Evolutionary conservation across 202 grass and related monocot species (phyloP).

Genomic region (Schoenoplectus triqueter): DNA sequence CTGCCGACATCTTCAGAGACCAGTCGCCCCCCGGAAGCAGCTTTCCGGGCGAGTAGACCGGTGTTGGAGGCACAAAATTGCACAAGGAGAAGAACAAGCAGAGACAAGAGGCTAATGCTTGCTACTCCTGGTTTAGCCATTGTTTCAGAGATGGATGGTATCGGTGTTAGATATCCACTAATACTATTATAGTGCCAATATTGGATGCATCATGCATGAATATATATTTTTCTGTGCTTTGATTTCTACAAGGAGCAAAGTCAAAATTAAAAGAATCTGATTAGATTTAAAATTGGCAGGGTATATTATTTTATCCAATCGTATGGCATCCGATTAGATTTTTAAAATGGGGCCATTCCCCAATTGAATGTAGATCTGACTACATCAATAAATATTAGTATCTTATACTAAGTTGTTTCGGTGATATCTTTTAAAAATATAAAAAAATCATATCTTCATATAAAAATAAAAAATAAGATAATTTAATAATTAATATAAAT

Average conservation of each 20-base stretch:
- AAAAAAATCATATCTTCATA: too few relatives aligned
- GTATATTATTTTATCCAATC: neutral
- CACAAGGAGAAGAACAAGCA: slow-evolving; percentile 41
- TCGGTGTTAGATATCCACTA: neutral
- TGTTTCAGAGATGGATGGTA: neutral
- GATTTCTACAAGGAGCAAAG: neutral
- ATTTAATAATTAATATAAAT: too few relatives aligned
- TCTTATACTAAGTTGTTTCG: too few relatives aligned
- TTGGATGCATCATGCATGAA: neutral
- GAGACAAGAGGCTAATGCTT: slow-evolving; percentile 5
- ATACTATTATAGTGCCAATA: neutral
- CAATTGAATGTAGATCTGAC: neutral
- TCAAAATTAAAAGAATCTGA: neutral
- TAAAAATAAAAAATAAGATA: too few relatives aligned
- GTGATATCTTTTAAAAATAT: too few relatives aligned
- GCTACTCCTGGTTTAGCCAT: slow-evolving; percentile 19
- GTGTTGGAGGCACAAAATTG: neutral
- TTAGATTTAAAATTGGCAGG: neutral
- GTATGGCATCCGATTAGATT: neutral
- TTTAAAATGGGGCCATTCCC: neutral
- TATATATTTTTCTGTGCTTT: neutral
- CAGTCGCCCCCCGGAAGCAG: neutral
- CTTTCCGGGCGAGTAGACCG: slow-evolving; percentile 18
- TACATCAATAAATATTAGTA: neutral
- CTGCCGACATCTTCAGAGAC: neutral